Base-by-base conservation (phyloP, 441 rosid species). In the Populus hybrid region DNA sequence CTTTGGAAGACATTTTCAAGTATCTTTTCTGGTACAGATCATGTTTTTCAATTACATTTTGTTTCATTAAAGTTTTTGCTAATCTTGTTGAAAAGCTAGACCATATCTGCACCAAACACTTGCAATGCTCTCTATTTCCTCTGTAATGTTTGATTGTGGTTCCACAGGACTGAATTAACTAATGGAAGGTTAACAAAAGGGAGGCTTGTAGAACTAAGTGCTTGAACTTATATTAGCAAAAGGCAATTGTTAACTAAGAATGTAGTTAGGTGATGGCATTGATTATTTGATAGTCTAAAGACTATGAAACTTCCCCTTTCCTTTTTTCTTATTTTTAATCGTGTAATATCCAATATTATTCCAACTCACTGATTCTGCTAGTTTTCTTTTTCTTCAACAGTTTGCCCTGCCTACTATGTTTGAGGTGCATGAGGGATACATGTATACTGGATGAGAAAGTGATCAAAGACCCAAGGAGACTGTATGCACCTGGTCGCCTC, bases 401-500 rank as follows among this genome's bases (percentile, higher is more conserved):
- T 80, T 87, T 95, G 88, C 97, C 99, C 16, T 93, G 97, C 83
- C 50, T 93, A 26, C 84, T 93, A 10, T 95, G 98, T 79, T 80
- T 89, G 83, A 87, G 93, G 82, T 91, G 99, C 84, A 84, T 95
- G 97, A 88, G 87, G 83, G 98, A 95, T 84, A 92, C 99, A 32
- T 93, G 98, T 84, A 86, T 90, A 77, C 85, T 96, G 6, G 98
- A 93, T 77, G 89, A 92, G 42, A 88, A 89, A 82, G 88, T 86
- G 97, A 87, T 95, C 78, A 95, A 86, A 84, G 99, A 95, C 82
- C 98, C 98, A 8, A 93, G 99, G 81, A 89, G 99, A 81, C 85
- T 95, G 23, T 93, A 93, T 79, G 99, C 99, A 76, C 99, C 98
- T 34, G 98, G 99, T 76, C 95, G 98, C 69, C 90, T 95, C 83